These are phyloP conservation scores for Tolypocladium album DNA, from an alignment of 2,329 filamentous ascomycete species.

Conservation along the genomic window DNA sequence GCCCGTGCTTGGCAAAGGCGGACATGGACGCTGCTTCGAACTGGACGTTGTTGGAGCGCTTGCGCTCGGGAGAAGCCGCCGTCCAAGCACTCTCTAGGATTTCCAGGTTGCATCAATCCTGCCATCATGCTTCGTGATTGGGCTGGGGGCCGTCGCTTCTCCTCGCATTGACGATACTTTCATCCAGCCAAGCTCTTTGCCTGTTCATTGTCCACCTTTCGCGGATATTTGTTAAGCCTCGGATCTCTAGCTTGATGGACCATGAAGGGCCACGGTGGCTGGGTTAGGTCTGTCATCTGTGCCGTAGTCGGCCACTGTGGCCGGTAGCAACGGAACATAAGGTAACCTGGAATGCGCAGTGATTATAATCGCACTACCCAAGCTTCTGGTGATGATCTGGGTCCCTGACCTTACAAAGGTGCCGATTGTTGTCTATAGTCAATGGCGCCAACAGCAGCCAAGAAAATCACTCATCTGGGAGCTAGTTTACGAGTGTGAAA, in stretches of 20 bases:
- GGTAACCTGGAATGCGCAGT: neutral
- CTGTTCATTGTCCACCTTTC: neutral
- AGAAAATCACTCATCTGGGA: no score
- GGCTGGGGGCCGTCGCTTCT: neutral
- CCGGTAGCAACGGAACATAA: no score
- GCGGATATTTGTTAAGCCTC: neutral
- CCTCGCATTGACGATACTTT: neutral
- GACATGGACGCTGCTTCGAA: neutral
- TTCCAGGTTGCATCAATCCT: neutral
- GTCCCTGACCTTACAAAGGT: no score
- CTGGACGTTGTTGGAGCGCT: neutral
- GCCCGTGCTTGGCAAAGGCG: neutral
- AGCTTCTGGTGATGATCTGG: no score
- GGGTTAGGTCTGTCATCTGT: no score
- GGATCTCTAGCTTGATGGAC: neutral
- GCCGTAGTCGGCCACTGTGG: no score
- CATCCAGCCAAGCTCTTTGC: neutral
- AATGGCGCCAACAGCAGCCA: no score
- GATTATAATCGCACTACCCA: neutral
- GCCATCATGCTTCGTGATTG: neutral
- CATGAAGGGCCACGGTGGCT: no score
- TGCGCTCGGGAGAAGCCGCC: neutral
- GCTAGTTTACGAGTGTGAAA: no score
- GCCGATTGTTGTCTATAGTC: no score
- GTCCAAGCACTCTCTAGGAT: no score